phyloP scores from a whole-genome alignment of 1,284 basidiomycete species.

The Ganoderma resinaceum region DNA sequence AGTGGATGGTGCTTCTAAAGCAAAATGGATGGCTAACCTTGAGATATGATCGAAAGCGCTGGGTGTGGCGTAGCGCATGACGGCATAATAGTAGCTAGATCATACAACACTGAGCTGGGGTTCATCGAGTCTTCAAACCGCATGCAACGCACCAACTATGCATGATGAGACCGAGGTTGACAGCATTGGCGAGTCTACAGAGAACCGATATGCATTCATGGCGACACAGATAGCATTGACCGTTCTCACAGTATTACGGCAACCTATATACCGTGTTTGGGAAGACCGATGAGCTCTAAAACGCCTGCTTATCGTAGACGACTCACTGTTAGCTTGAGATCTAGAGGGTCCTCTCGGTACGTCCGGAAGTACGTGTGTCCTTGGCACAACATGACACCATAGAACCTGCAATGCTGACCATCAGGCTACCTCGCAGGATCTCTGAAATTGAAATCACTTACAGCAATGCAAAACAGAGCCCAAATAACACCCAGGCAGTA shows the following conservation, averaged over 20 bases:
- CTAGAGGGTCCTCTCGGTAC: neutral
- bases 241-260: neutral
- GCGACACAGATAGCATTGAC: neutral
- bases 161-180: conserved; percentile 1
- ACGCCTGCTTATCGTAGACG: neutral
- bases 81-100: neutral
- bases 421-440: neutral
- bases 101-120: neutral
- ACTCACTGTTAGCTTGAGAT: neutral
- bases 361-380: neutral
- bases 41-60: neutral
- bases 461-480: neutral
- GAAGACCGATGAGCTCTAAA: neutral
- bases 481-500: neutral
- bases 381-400: neutral
- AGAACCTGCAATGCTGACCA: neutral
- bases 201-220: neutral
- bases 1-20: neutral
- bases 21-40: neutral
- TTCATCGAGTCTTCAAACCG: neutral
- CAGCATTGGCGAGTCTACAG: neutral
- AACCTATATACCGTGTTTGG: neutral
- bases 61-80: neutral
- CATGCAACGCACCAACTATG: neutral
- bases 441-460: neutral